Evolutionary conservation across 495 filamentous ascomycete genomes (phyloP).

Genomic region (Penicillium samsonianum): DNA sequence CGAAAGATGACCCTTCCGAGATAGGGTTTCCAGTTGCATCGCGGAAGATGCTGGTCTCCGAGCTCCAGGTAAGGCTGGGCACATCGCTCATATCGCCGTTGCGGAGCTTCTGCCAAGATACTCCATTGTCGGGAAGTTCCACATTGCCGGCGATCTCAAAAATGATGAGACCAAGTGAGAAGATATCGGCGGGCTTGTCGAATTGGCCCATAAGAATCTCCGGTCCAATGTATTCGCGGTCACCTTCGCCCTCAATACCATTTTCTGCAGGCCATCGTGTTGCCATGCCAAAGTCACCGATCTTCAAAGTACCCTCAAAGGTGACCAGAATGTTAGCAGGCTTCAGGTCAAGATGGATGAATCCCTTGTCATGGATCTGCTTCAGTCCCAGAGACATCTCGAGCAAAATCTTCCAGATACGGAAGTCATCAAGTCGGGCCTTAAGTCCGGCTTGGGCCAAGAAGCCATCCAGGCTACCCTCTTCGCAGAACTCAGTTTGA

Average conservation of each 20-base stretch:
- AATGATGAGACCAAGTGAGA: conserved; percentile 89
- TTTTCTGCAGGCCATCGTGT: conserved; percentile 71
- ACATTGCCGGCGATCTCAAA: conserved; percentile 92
- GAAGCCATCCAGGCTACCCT: conserved; percentile 85
- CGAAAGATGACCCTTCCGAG: conserved; percentile 47
- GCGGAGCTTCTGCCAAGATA: conserved; percentile 83
- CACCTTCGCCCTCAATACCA: conserved; percentile 86
- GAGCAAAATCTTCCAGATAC: conserved; percentile 95
- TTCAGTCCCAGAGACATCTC: conserved; percentile 80
- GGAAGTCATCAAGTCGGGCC: conserved; percentile 90
- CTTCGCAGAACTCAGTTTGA: conserved; percentile 93
- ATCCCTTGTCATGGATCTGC: conserved; percentile 83
- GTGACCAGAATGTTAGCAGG: conserved; percentile 92
- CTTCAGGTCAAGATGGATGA: conserved; percentile 93
- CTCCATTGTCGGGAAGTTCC: conserved; percentile 86
- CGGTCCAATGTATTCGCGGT: conserved; percentile 92
- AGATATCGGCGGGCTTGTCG: conserved; percentile 90
- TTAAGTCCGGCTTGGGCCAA: conserved; percentile 74
- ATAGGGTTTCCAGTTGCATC: conserved; percentile 74
- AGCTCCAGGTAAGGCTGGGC: conserved; percentile 78
- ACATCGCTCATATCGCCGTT: conserved; percentile 84
- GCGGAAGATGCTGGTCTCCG: conserved; percentile 65
- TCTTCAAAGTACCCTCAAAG: conserved; percentile 89
- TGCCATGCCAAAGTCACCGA: conserved; percentile 95
- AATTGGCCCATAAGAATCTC: conserved; percentile 82